Evolutionary conservation across 306 rosid genomes (phyloP).

Genomic region (Senna siamea): DNA sequence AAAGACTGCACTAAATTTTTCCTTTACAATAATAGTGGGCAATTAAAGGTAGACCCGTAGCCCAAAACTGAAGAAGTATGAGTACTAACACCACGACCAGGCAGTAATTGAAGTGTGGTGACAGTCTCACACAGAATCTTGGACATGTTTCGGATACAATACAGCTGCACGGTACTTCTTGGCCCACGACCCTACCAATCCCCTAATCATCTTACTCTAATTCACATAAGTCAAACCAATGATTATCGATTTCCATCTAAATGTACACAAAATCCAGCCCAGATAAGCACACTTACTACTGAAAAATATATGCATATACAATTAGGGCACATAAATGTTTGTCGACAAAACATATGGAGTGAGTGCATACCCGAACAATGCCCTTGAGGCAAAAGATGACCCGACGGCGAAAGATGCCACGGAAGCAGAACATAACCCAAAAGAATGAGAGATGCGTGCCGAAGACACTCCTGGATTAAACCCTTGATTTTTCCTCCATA

Average conservation of each 20-base stretch:
- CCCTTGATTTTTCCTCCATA: slow-evolving; percentile 62
- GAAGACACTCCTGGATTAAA: slow-evolving; percentile 43
- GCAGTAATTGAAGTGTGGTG: too few species aligned
- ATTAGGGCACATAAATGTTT: neutral
- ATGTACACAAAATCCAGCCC: neutral
- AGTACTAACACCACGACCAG: too few species aligned
- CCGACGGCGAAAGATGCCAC: slow-evolving; percentile 70
- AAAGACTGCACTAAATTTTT: too few species aligned
- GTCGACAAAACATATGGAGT: too few species aligned
- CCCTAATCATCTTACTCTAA: neutral
- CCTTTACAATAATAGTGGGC: too few species aligned
- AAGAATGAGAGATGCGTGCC: slow-evolving; percentile 51
- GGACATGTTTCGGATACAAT: too few species aligned
- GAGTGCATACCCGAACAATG: slow-evolving; percentile 62
- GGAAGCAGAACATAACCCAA: slow-evolving; percentile 68
- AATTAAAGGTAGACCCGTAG: too few species aligned
- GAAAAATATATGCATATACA: slow-evolving; percentile 8
- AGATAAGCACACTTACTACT: neutral
- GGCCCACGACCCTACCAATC: slow-evolving; percentile 9
- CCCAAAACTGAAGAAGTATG: too few species aligned
- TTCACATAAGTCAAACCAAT: slow-evolving; percentile 12
- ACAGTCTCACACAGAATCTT: too few species aligned
- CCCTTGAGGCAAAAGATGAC: slow-evolving; percentile 63
- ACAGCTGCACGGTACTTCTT: too few species aligned
- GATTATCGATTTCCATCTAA: neutral